These are phyloP conservation scores for Cucurbita argyrosperma DNA, from an alignment of 306 rosid genomes.

Conservation along the genomic window DNA sequence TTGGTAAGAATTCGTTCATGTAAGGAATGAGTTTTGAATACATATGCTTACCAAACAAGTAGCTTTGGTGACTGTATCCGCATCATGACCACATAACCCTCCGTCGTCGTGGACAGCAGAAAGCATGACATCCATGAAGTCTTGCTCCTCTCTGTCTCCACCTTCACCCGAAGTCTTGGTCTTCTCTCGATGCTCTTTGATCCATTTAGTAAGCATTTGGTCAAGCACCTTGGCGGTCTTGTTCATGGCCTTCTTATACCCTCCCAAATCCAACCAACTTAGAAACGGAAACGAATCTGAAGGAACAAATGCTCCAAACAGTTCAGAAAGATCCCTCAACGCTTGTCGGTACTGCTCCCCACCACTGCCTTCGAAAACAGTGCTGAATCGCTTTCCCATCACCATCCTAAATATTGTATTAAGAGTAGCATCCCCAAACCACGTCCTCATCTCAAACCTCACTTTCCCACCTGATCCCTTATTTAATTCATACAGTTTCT, in stretches of 20 bases:
- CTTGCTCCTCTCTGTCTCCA: not conserved
- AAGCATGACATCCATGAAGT: slow-evolving; percentile 15
- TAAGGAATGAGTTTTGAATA: not conserved
- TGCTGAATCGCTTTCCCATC: slow-evolving; percentile 25
- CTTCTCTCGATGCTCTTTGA: not conserved
- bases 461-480: too few species aligned
- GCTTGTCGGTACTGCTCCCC: slow-evolving; percentile 33
- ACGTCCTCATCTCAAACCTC: slow-evolving; percentile 18
- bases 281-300: slow-evolving; percentile 16
- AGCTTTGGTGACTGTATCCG: slow-evolving; percentile 9
- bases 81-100: not conserved
- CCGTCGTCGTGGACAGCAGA: not conserved
- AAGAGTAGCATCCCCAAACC: slow-evolving; percentile 36
- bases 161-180: not conserved
- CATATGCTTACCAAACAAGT: slow-evolving; percentile 3
- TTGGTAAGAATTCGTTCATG: too few species aligned
- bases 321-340: slow-evolving; percentile 27
- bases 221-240: not conserved
- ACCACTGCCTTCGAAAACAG: slow-evolving; percentile 4
- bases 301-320: slow-evolving; percentile 33
- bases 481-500: slow-evolving; percentile 7
- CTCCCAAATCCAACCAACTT: slow-evolving; percentile 38
- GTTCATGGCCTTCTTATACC: slow-evolving; percentile 19
- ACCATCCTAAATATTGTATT: slow-evolving; percentile 46
- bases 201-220: not conserved